Evolutionary conservation across 2,329 filamentous ascomycete species (phyloP).

Genomic region (Byssothecium circinans): DNA sequence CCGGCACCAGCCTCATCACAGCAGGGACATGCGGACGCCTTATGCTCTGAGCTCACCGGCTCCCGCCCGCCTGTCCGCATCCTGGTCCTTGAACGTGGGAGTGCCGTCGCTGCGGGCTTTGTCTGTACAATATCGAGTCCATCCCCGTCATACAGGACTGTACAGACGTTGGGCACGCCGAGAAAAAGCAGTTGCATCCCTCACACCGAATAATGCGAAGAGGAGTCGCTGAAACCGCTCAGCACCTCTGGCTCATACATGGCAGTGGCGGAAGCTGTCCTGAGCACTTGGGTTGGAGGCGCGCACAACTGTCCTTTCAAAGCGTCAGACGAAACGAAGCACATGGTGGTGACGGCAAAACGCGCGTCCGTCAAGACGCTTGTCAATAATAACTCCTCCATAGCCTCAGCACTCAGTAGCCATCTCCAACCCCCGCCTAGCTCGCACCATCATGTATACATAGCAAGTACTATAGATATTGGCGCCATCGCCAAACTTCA

Average conservation of each 20-base stretch:
- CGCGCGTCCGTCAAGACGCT: conserved; percentile 24
- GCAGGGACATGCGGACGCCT: background rate
- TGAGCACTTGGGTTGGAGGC: conserved; percentile 24
- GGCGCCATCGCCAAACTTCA: background rate
- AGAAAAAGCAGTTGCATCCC: conserved; percentile 27
- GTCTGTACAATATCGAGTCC: conserved; percentile 2
- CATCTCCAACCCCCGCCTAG: background rate
- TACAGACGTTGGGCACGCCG: conserved; percentile 25
- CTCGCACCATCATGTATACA: conserved; percentile 3
- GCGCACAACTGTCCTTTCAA: conserved; percentile 8
- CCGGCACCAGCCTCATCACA: conserved; percentile 11
- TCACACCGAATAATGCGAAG: conserved; percentile 16
- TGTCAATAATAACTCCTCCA: background rate
- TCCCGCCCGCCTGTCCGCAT: conserved; percentile 17
- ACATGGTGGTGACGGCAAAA: conserved; percentile 15
- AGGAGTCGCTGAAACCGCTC: conserved; percentile 31
- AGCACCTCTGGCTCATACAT: background rate
- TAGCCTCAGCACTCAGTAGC: background rate
- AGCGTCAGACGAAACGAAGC: background rate
- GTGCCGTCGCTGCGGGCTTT: conserved; percentile 26
- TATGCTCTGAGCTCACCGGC: conserved; percentile 18
- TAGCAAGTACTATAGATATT: background rate
- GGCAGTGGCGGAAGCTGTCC: conserved; percentile 14
- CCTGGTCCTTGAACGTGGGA: conserved; percentile 26
- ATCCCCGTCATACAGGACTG: background rate